phyloP scores from a whole-genome alignment of 2,329 filamentous ascomycete genomes.

The Fusarium camptoceras region DNA sequence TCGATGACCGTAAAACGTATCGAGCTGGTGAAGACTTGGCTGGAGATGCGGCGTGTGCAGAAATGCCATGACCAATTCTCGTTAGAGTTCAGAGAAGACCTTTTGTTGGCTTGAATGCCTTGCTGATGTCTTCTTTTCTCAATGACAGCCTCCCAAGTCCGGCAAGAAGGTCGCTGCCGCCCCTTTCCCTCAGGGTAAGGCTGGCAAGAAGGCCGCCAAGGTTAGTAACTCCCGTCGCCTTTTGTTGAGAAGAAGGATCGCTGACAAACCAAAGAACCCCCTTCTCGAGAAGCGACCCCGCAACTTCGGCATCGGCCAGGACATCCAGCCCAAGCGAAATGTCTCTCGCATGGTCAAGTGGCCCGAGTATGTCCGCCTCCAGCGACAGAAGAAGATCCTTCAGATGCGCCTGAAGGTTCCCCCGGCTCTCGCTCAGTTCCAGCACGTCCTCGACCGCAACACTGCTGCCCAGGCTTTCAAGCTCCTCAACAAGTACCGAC shows the following conservation, averaged over 20 bases:
- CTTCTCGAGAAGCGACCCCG: slow-evolving; percentile 97
- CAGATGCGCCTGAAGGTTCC: slow-evolving; percentile 99
- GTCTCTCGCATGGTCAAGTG: slow-evolving; percentile 98
- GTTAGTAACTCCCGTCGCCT: slow-evolving; percentile 66
- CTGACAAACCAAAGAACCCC: slow-evolving; percentile 81
- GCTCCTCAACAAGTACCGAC: slow-evolving; percentile 99
- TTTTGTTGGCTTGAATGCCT: slow-evolving; percentile 78
- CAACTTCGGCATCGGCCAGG: slow-evolving; percentile 99
- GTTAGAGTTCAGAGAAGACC: slow-evolving; percentile 94
- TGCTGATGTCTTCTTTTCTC: slow-evolving; percentile 99
- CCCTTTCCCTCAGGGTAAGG: slow-evolving; percentile 95
- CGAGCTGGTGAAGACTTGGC: slow-evolving; percentile 71
- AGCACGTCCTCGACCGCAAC: slow-evolving; percentile 96
- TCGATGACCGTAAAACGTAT: slow-evolving; percentile 40
- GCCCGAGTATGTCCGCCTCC: slow-evolving; percentile 98
- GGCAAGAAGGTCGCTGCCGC: slow-evolving; percentile 98
- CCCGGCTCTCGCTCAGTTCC: slow-evolving; percentile 96
- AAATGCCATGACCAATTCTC: slow-evolving; percentile 72
- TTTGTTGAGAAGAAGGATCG: background rate
- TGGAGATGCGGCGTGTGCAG: slow-evolving; percentile 68
- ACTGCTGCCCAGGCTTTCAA: slow-evolving; percentile 97
- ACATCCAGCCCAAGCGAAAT: slow-evolving; percentile 97
- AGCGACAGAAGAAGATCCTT: slow-evolving; percentile 94
- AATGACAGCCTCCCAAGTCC: slow-evolving; percentile 99
- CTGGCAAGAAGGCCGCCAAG: slow-evolving; percentile 96